Evolutionary conservation across 2,329 filamentous ascomycete species (phyloP), one percentile per base, ranked within the genome.

Genomic region (Fusarium continuum): DNA sequence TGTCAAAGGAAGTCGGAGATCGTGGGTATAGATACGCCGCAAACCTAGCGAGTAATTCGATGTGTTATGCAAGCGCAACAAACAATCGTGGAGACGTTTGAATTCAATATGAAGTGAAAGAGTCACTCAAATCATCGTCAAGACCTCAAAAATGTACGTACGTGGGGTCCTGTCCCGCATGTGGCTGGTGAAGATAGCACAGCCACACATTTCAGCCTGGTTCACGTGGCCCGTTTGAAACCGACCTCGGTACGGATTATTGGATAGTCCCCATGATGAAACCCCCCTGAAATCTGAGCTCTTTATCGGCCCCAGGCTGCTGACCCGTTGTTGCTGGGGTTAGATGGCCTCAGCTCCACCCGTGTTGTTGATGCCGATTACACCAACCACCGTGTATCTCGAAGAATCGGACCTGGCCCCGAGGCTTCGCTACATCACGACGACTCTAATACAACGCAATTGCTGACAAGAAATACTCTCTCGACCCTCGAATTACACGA

Each of bases 341-440:
- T 51, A 55, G 64, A 68, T 69, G 53, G 59, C 49, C 47, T 71
- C 65, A 72, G 67, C 70, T 72, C 70, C 70, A 72, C 70, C n/a
- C 49, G 54, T 48, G 41, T 69, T 70, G 65, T 72, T 71, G 68
- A 69, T 56, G 60, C 63, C 60, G 52, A 60, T 55, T 61, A 70
- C 63, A 68, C 71, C 71, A 73, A 70, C 71, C 71, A 73, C 70
- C 69, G 63, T 65, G 67, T 51, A 59, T 62, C 55, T 55, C 35
- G 49, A 53, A 64, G 65, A 70, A 63, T 61, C 53, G 61, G 67
- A 71, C 57, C 52, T 35, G 61, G 57, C 49, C 57, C 58, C 56
- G 40, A 55, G 58, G 29, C 35, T 60, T 55, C 47, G 50, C 49
- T 55, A 45, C 64, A 60, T 46, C 45, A 52, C 35, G 53, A 47